Conservation (phyloP, 257 asterid species). For the Scutellaria barbata region DNA sequence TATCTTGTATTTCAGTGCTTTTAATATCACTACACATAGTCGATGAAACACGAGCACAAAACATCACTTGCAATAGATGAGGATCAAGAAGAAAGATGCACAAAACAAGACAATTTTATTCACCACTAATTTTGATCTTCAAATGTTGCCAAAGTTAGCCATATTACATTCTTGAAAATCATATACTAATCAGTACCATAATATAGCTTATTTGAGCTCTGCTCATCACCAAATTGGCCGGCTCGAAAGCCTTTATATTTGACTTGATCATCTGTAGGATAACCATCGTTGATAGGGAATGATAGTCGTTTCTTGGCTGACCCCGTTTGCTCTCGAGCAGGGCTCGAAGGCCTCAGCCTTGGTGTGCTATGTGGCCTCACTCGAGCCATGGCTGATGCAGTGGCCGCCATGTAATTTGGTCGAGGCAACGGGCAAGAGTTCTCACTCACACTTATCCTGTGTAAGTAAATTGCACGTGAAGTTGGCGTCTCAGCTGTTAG, state of each 20-base stretch:
- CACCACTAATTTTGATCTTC: not conserved
- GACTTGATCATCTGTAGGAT: too few species aligned
- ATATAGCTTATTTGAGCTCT: conserved; percentile 28
- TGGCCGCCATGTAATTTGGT: conserved; percentile 80
- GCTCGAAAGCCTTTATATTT: too few species aligned
- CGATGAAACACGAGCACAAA: too few species aligned
- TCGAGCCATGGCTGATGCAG: conserved; percentile 79
- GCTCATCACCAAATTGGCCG: conserved; percentile 27
- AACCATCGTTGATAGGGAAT: conserved; percentile 37
- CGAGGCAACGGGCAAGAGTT: conserved; percentile 38
- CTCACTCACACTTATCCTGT: conserved; percentile 40
- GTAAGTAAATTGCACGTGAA: conserved; percentile 36
- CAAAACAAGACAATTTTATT: not conserved
- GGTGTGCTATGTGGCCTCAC: conserved; percentile 67
- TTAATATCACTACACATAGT: not conserved
- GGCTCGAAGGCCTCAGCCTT: conserved; percentile 58
- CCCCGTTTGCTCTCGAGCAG: conserved; percentile 44
- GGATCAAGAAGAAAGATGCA: not conserved
- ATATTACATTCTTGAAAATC: not conserved
- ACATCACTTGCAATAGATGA: not conserved
- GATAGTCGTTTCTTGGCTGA: conserved; percentile 63
- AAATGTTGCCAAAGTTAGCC: not conserved
- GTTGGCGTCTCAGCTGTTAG: conserved; percentile 52
- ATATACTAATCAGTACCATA: conserved; percentile 30
- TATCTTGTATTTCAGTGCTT: not conserved